Evolutionary conservation across 441 rosid species (phyloP).

Genomic region (Pelargonium australe): DNA sequence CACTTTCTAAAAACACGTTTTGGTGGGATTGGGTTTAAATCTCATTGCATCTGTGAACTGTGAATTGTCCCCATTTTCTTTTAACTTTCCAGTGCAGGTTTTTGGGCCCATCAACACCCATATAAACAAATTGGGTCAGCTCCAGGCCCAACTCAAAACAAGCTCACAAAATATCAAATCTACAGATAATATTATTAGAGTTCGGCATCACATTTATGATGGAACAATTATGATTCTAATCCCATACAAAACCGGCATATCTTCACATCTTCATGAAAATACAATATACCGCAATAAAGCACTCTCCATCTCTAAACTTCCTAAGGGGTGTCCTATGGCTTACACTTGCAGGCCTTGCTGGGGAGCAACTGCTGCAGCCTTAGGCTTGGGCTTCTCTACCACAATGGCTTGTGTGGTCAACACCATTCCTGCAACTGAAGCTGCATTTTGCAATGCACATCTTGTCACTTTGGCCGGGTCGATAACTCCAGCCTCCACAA

Average conservation of each 20-base stretch:
- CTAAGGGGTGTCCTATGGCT: constrained; percentile 5
- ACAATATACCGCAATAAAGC: neutral
- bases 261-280: neutral
- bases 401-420: constrained; percentile 94
- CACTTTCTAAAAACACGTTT: no score
- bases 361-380: constrained; percentile 42
- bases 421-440: constrained; percentile 96
- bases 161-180: neutral
- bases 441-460: constrained; percentile 85
- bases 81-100: no score
- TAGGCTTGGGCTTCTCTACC: constrained; percentile 78
- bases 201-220: neutral
- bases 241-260: neutral
- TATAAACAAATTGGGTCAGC: no score
- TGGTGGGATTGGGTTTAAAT: no score
- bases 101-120: no score
- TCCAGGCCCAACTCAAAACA: neutral
- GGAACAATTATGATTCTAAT: neutral
- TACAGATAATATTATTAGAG: neutral
- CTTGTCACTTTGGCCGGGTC: constrained; percentile 95
- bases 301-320: no score
- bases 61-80: no score
- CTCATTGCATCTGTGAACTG: no score
- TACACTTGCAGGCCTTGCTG: neutral
- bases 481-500: constrained; percentile 78